Percentiles rank a stretch among this genome's conserved stretches.
These are phyloP conservation scores for Pezicula radicicola DNA, from an alignment of 2,329 filamentous ascomycete species.

Conservation along the genomic window DNA sequence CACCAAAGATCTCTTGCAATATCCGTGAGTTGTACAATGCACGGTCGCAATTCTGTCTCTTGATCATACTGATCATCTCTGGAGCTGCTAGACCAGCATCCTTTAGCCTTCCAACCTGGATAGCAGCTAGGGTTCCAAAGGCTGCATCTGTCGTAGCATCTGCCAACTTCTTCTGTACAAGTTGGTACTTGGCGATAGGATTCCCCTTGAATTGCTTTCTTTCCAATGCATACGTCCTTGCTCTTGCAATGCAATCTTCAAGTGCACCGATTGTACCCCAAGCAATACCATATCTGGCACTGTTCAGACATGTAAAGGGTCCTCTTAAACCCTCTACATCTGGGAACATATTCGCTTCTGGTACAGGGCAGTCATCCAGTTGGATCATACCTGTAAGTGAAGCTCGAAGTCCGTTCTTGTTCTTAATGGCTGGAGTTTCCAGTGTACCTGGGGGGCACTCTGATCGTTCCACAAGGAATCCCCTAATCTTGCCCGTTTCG, in stretches of 20 bases:
- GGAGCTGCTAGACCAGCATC: slow-evolving; percentile 83
- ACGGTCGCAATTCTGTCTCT: slow-evolving; percentile 94
- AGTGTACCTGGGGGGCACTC: slow-evolving; percentile 84
- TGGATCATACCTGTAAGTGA: slow-evolving; percentile 98
- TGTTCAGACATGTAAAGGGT: slow-evolving; percentile 93
- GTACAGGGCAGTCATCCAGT: slow-evolving; percentile 84
- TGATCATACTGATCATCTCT: slow-evolving; percentile 97
- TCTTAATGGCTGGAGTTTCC: slow-evolving; percentile 86
- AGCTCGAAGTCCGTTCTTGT: slow-evolving; percentile 92
- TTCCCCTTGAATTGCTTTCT: slow-evolving; percentile 96
- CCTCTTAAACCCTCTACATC: slow-evolving; percentile 82
- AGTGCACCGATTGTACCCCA: slow-evolving; percentile 92
- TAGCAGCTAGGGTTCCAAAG: slow-evolving; percentile 84
- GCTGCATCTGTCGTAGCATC: slow-evolving; percentile 90
- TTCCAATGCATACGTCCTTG: slow-evolving; percentile 85
- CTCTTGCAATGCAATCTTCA: slow-evolving; percentile 82
- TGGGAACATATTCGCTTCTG: slow-evolving; percentile 91
- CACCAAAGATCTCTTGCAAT: slow-evolving; percentile 94
- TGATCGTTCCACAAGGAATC: slow-evolving; percentile 84
- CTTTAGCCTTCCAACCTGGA: slow-evolving; percentile 90
- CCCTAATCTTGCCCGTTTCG: slow-evolving; percentile 88
- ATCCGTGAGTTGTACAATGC: slow-evolving; percentile 76
- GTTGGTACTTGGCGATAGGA: slow-evolving; percentile 91
- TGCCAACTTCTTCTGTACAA: slow-evolving; percentile 95
- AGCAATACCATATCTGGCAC: slow-evolving; percentile 88